Conservation (phyloP, 1,284 basidiomycete genomes). For the Ceratobasidium theobromae region DNA sequence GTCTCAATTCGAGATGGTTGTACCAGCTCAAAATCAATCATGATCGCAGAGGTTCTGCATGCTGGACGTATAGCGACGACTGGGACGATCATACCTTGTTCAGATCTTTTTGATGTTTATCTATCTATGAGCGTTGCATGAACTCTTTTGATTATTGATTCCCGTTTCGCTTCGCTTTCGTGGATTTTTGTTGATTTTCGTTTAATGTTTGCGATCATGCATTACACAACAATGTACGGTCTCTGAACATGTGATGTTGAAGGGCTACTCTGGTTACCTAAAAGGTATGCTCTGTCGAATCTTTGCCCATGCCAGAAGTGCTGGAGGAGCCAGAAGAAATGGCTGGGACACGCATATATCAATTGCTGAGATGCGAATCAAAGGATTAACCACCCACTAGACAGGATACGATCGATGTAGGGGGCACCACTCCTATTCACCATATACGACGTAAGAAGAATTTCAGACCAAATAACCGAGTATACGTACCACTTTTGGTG, state of each 20-base stretch:
- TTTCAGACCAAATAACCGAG: neutral
- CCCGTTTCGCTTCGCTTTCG: constrained; percentile 4
- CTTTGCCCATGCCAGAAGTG: constrained; percentile 76
- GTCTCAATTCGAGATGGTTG: constrained; percentile 36
- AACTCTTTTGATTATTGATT: constrained; percentile 5
- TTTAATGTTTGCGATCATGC: constrained; percentile 27
- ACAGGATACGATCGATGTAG: constrained; percentile 79
- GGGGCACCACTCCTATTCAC: constrained; percentile 74
- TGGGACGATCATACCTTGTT: neutral
- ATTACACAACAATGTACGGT: neutral
- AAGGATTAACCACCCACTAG: constrained; percentile 48
- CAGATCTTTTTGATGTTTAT: neutral
- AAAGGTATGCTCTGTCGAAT: constrained; percentile 84
- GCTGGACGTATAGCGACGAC: too few relatives aligned
- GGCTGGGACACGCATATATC: constrained; percentile 40
- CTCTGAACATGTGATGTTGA: neutral
- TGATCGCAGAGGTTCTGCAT: neutral
- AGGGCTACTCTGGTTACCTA: constrained; percentile 39
- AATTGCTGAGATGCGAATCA: constrained; percentile 35
- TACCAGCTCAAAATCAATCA: constrained; percentile 6
- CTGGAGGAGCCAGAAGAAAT: constrained; percentile 81
- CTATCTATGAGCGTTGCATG: constrained; percentile 1
- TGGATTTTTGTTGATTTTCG: constrained; percentile 1
- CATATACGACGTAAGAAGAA: neutral
- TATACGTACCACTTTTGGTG: constrained; percentile 79